Percentiles rank a stretch among this genome's conserved stretches.
phyloP scores from a whole-genome alignment of 1,139 yeast species.

The Geotrichum cucujoidarum region DNA sequence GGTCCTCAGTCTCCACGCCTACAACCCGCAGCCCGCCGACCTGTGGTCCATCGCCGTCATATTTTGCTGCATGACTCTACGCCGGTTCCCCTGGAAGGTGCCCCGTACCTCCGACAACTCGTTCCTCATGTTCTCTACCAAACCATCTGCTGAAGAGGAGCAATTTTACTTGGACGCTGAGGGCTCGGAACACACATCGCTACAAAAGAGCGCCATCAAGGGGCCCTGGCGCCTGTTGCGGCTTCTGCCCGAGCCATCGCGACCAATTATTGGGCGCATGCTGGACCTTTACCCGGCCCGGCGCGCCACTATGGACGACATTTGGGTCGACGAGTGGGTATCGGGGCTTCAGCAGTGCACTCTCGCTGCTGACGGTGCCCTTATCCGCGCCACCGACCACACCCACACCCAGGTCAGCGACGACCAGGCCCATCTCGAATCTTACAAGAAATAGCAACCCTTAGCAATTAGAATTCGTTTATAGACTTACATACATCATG shows the following conservation, averaged over 20 bases:
- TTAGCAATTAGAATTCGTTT: not conserved
- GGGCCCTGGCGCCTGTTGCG: slow-evolving; percentile 91
- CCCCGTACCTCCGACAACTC: slow-evolving; percentile 86
- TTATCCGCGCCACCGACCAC: slow-evolving; percentile 49
- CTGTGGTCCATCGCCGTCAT: slow-evolving; percentile 95
- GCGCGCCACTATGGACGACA: slow-evolving; percentile 66
- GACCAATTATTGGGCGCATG: slow-evolving; percentile 74
- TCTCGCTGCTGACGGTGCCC: slow-evolving; percentile 42
- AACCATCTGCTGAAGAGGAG: slow-evolving; percentile 24
- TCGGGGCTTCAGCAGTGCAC: slow-evolving; percentile 47
- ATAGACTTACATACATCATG: not conserved
- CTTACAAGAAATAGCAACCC: slow-evolving; percentile 36
- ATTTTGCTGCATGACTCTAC: slow-evolving; percentile 90
- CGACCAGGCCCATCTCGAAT: slow-evolving; percentile 44
- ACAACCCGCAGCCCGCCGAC: slow-evolving; percentile 91
- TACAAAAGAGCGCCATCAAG: slow-evolving; percentile 31
- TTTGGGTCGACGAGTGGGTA: slow-evolving; percentile 70
- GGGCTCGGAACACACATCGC: slow-evolving; percentile 23
- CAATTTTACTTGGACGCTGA: slow-evolving; percentile 8
- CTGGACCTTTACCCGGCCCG: slow-evolving; percentile 59
- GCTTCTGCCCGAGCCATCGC: slow-evolving; percentile 77
- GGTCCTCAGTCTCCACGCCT: slow-evolving; percentile 64
- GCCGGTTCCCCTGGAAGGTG: slow-evolving; percentile 96
- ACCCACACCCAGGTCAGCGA: slow-evolving; percentile 53
- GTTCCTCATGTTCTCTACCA: slow-evolving; percentile 60